Evolutionary conservation across 2,329 filamentous ascomycete species (phyloP), one percentile per base, ranked within the genome.

Genomic region (Aspergillus vadensis): DNA sequence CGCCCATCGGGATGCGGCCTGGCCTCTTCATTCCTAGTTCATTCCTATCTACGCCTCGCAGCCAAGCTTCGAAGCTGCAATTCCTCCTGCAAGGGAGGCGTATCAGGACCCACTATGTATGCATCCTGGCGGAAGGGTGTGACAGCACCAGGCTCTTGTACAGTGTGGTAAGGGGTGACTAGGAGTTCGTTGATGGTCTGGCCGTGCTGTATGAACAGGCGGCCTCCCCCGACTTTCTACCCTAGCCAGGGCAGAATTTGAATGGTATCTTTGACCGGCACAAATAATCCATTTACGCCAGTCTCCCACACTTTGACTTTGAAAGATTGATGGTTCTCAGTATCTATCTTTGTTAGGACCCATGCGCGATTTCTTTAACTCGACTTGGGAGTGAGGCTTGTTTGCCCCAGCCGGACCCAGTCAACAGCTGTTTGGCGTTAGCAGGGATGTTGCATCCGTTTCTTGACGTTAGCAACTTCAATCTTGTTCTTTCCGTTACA

Each of bases 401-500:
- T 14, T 44, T 27, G 25, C 47, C 47, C 47, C 47, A 17, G 47
- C 25, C 47, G 25, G 47, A 50, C 47, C 47, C 47, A 50, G 27
- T 32, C 23, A 30, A 50, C 25, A 50, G 47, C 47, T 17, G 9
- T 50, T 12, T 32, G 6, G 25, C 47, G 47, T 50, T 50, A 30
- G 27, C 8, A 17, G 70, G 50, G 49, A 76, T 76, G 74, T 67
- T 75, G 55, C 70, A 72, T 56, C 74, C 74, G 6, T 69, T 71
- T 51, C 69, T 77, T 48, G 74, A 76, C 58, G 49, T 76, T 7
- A 74, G 68, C 60, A 68, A 70, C 62, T 62, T 76, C 17, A 77
- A 77, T 58, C 63, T 76, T 58, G 66, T 72, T 17, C 64, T 75
- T 25, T 67, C 72, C 4, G 70, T 77, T 30, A 61, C 72, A 55